Percentiles rank a stretch among this genome's conserved stretches.
phyloP scores from a whole-genome alignment of 225 moss, liverwort and hornwort genomes.

The Thuidium tamariscinum region DNA sequence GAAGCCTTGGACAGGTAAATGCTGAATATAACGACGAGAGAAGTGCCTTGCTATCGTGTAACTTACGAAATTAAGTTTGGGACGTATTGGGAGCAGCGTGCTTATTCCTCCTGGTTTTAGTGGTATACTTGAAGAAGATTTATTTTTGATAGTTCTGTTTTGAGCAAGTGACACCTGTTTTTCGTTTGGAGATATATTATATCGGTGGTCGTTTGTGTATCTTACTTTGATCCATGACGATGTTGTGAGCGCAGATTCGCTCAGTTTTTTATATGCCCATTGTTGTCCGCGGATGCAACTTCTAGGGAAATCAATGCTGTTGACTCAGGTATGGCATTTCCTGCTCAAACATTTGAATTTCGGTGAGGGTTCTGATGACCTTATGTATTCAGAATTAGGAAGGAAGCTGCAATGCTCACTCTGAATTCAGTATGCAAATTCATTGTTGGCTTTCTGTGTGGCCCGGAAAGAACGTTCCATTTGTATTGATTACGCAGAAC shows the following conservation, averaged over 20 bases:
- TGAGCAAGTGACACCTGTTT: not conserved
- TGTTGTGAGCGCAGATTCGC: slow-evolving; percentile 60
- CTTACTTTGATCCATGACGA: not conserved
- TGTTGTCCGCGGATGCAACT: slow-evolving; percentile 87
- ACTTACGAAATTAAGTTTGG: not conserved
- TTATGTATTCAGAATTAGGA: not conserved
- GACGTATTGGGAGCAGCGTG: not conserved
- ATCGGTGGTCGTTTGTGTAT: not conserved
- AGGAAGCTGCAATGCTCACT: not conserved
- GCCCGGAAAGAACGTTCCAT: not conserved
- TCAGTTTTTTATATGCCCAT: slow-evolving; percentile 94
- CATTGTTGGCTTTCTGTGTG: not conserved
- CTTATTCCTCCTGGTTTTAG: not conserved
- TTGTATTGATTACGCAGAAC: not conserved
- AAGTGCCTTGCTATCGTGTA: not conserved
- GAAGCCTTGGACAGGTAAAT: slow-evolving; percentile 87
- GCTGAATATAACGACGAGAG: not conserved
- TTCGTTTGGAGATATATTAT: not conserved
- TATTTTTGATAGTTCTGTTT: not conserved
- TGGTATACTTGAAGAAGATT: not conserved
- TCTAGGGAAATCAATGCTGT: slow-evolving; percentile 94
- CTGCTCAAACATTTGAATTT: not conserved
- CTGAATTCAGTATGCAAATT: not conserved
- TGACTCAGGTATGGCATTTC: slow-evolving; percentile 50
- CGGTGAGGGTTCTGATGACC: not conserved